Conservation (phyloP, 106 monocot genomes). For the Iris macrosiphon region DNA sequence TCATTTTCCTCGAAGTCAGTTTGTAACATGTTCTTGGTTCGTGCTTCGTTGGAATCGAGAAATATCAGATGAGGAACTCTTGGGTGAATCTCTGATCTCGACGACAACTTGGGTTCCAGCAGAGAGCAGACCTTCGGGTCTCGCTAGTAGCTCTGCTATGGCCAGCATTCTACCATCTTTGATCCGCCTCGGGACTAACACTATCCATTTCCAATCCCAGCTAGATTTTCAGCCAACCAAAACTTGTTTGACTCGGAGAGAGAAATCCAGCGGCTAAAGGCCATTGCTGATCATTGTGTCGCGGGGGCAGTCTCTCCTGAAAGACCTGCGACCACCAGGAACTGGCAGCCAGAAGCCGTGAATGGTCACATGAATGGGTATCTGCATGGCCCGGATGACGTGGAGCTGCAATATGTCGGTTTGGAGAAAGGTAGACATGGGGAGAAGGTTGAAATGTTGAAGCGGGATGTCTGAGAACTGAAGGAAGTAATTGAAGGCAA, state of each 20-base stretch:
- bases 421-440: slow-evolving; percentile 4
- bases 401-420: slow-evolving; percentile 6
- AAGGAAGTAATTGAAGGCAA: slow-evolving; percentile 23
- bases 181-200: no score
- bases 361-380: slow-evolving; percentile 27
- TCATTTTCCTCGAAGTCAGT: no score
- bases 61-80: no score
- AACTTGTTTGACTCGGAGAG: slow-evolving; percentile 15
- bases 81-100: no score
- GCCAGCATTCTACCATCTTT: no score
- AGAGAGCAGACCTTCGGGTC: no score
- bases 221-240: slow-evolving; percentile 4
- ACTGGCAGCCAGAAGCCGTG: slow-evolving; percentile 11
- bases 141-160: no score
- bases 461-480: slow-evolving; percentile 7
- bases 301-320: not conserved
- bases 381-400: not conserved
- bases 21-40: no score
- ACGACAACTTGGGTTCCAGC: no score
- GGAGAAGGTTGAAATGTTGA: slow-evolving; percentile 15
- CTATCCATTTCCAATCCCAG: slow-evolving; percentile 18
- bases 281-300: slow-evolving; percentile 16
- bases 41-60: no score
- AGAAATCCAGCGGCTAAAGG: slow-evolving; percentile 17
- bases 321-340: not conserved